Evolutionary conservation across 1,284 basidiomycete genomes (phyloP).

Genomic region (Puccinia horiana): DNA sequence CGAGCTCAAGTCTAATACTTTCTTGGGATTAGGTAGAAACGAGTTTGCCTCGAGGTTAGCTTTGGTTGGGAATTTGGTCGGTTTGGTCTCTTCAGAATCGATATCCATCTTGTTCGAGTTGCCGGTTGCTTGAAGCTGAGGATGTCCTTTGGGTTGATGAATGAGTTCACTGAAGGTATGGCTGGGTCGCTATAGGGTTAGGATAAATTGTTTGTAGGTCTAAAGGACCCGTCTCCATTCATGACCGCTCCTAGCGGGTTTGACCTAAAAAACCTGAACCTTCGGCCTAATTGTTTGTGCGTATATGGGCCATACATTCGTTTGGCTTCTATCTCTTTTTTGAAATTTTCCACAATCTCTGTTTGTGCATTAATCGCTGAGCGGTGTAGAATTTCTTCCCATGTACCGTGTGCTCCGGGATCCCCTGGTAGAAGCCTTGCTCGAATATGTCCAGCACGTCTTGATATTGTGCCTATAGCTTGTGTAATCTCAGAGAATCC

Average conservation of each 20-base stretch:
- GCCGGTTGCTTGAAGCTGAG: conserved; percentile 42
- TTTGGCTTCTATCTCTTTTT: not conserved
- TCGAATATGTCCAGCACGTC: not conserved
- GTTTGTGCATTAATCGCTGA: not conserved
- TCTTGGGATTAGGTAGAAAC: conserved; percentile 75
- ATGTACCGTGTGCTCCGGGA: not conserved
- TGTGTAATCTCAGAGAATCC: not conserved
- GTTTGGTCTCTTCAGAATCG: conserved; percentile 60
- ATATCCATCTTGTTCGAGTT: conserved; percentile 69
- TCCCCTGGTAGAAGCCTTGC: not conserved
- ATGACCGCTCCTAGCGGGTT: conserved; percentile 23
- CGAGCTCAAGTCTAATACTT: conserved; percentile 82
- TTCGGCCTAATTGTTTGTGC: not conserved
- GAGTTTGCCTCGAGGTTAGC: conserved; percentile 86
- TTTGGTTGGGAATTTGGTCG: conserved; percentile 71
- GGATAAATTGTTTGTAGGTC: conserved; percentile 13
- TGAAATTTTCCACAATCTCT: too few species aligned
- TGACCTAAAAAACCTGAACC: not conserved
- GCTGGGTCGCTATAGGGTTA: not conserved
- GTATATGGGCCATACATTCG: not conserved
- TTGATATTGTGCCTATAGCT: not conserved
- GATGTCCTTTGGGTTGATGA: conserved; percentile 27
- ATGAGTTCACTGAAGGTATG: not conserved
- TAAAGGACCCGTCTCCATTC: conserved; percentile 6
- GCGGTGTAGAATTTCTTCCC: not conserved